Conservation (phyloP, 306 rosid genomes). For the Pyrus betulifolia region DNA sequence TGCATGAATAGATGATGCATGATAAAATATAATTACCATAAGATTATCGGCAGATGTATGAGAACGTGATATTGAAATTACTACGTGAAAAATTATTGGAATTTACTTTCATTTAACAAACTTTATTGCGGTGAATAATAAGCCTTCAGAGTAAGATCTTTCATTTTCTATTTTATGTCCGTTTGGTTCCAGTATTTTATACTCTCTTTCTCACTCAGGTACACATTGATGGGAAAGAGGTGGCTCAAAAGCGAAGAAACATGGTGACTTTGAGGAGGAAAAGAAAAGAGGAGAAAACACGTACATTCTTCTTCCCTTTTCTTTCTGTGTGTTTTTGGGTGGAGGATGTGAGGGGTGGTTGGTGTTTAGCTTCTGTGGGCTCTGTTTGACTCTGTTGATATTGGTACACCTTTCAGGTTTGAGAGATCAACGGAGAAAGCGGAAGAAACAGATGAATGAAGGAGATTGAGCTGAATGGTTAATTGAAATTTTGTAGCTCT, state of each 20-base stretch:
- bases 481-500: not conserved
- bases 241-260: slow-evolving; percentile 42
- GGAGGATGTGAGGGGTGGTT: not conserved
- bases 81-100: not conserved
- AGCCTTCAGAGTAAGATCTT: not conserved
- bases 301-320: slow-evolving; percentile 24
- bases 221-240: slow-evolving; percentile 52
- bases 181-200: not conserved
- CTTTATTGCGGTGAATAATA: not conserved
- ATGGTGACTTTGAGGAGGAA: slow-evolving; percentile 44
- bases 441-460: slow-evolving; percentile 37
- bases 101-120: not conserved
- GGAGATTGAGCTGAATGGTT: not conserved
- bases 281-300: slow-evolving; percentile 76
- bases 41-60: not conserved
- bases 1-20: not conserved
- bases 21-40: not conserved
- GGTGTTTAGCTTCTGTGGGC: not conserved
- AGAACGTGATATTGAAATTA: not conserved
- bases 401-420: slow-evolving; percentile 38
- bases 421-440: slow-evolving; percentile 72
- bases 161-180: not conserved
- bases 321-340: not conserved
- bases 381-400: not conserved
- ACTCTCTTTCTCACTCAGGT: slow-evolving; percentile 33